Base-by-base conservation (phyloP, 1,284 basidiomycete species). In the Anthracocystis panici-leucophaei region DNA sequence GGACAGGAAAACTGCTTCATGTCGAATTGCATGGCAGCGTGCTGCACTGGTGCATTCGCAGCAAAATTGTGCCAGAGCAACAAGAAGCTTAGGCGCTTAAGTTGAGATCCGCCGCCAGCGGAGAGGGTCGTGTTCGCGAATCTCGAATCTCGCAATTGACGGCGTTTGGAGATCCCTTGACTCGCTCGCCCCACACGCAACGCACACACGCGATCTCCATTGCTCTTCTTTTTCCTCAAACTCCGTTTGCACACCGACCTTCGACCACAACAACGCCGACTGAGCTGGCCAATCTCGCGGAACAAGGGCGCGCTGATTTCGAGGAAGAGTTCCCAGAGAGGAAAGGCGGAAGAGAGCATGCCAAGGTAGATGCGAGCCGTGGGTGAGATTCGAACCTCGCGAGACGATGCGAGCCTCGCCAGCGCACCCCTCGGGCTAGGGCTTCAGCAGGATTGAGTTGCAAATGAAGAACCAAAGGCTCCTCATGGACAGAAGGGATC, bases 1-100 rank as follows among this genome's bases (percentile, higher is more conserved):
- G n/a, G 29, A 44, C 42, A 10, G n/a, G 42, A 44, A 44, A 35
- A 45, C 14, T 25, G 20, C 20, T 29, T 31, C 31, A 31, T 25
- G 11, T 60, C 16, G 58, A 7, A 42, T 10, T 40, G 54, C 48
- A 52, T 46, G 33, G 62, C 58, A 50, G 62, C 62, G 55, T 58
- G 45, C 51, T 49, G 56, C 49, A 20, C 6, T 48, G 23, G 44
- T 65, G 62, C 62, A 52, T 46, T 14, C 25, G 41, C 33, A 31
- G 9, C 35, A 35, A 41, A 31, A 31, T 11, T 33, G 10, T 38
- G 35, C 35, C 35, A 38, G 12, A 38, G 33, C 21, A 29, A 25
- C 25, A 23, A 16, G 9, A 55, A 55, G 27, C n/a, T 31, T 18
- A 31, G 20, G 48, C 48, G 48, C 48, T 33, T 49, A 49, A 12